Evolutionary conservation across 768 basidiomycete species (phyloP).

Genomic region (Leucogyrophana mollusca): DNA sequence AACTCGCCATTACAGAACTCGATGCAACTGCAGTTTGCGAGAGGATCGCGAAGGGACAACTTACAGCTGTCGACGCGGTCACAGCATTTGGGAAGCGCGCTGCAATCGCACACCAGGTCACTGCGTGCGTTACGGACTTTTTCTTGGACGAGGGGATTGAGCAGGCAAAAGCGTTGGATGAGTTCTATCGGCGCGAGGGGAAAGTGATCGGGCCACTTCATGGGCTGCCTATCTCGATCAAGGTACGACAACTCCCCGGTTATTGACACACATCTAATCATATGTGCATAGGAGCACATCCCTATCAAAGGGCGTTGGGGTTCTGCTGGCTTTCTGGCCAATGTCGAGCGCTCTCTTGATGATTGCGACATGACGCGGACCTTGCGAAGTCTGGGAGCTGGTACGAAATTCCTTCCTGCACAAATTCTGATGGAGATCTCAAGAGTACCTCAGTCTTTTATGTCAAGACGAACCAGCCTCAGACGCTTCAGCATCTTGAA

Average conservation of each 20-base stretch:
- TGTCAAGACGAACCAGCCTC: constrained; percentile 34
- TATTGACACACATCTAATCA: background rate
- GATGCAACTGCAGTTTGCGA: constrained; percentile 25
- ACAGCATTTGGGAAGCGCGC: constrained; percentile 41
- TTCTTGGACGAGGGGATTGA: constrained; percentile 35
- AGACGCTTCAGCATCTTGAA: constrained; percentile 33
- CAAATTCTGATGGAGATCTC: background rate
- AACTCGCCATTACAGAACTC: constrained; percentile 13
- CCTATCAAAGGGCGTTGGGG: constrained; percentile 34
- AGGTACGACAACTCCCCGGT: constrained; percentile 19
- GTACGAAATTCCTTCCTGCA: constrained; percentile 13
- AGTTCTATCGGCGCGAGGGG: constrained; percentile 30
- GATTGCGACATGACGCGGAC: constrained; percentile 26
- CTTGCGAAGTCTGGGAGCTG: constrained; percentile 34
- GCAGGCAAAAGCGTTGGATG: constrained; percentile 37
- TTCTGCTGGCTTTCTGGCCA: constrained; percentile 30
- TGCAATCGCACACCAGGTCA: constrained; percentile 44
- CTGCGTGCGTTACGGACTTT: constrained; percentile 32
- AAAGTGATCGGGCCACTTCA: constrained; percentile 37
- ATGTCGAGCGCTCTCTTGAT: background rate
- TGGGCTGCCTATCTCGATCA: constrained; percentile 31
- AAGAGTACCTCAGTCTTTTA: constrained; percentile 32
- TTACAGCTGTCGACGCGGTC: constrained; percentile 32
- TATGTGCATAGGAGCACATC: constrained; percentile 30
- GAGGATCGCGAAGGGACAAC: constrained; percentile 20